Percentiles rank a stretch among this genome's conserved stretches.
Conservation (phyloP, 768 basidiomycete species). For the Rickenella mellea region DNA sequence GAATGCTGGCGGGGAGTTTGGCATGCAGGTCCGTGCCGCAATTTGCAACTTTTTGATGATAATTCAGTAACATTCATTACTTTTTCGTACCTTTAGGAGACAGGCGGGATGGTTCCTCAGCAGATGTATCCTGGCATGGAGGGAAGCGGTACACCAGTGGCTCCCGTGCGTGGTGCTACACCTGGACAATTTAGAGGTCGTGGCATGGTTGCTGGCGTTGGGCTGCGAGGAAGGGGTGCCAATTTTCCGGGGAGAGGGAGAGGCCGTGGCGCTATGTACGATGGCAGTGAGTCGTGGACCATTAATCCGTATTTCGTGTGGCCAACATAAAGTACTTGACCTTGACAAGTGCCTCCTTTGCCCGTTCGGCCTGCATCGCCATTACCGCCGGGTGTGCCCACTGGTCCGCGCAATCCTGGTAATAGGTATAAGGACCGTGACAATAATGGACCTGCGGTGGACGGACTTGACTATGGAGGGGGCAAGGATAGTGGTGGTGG, state of each 20-base stretch:
- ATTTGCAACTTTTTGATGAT: slow-evolving; percentile 18
- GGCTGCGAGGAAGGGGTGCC: slow-evolving; percentile 33
- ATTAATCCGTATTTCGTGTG: slow-evolving; percentile 15
- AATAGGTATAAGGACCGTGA: slow-evolving; percentile 89
- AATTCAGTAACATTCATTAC: slow-evolving; percentile 19
- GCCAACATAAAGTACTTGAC: slow-evolving; percentile 4
- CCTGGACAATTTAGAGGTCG: slow-evolving; percentile 36
- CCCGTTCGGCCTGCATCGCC: slow-evolving; percentile 76
- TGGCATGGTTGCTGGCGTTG: slow-evolving; percentile 27
- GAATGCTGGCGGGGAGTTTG: slow-evolving; percentile 60
- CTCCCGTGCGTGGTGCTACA: not conserved
- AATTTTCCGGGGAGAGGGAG: slow-evolving; percentile 28
- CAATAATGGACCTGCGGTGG: slow-evolving; percentile 74
- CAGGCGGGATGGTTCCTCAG: slow-evolving; percentile 45
- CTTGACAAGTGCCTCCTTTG: slow-evolving; percentile 27
- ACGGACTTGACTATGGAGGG: slow-evolving; percentile 83
- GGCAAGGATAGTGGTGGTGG: slow-evolving; percentile 17
- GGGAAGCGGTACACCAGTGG: slow-evolving; percentile 34
- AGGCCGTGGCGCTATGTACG: slow-evolving; percentile 28
- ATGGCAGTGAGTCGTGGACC: slow-evolving; percentile 31
- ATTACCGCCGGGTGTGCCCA: slow-evolving; percentile 78
- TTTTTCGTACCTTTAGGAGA: slow-evolving; percentile 35
- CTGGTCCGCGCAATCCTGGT: slow-evolving; percentile 71
- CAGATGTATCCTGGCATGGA: slow-evolving; percentile 66
- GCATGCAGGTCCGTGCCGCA: slow-evolving; percentile 56